phyloP scores from a whole-genome alignment of 2,329 filamentous ascomycete species.

The Verticillium dahliae region DNA sequence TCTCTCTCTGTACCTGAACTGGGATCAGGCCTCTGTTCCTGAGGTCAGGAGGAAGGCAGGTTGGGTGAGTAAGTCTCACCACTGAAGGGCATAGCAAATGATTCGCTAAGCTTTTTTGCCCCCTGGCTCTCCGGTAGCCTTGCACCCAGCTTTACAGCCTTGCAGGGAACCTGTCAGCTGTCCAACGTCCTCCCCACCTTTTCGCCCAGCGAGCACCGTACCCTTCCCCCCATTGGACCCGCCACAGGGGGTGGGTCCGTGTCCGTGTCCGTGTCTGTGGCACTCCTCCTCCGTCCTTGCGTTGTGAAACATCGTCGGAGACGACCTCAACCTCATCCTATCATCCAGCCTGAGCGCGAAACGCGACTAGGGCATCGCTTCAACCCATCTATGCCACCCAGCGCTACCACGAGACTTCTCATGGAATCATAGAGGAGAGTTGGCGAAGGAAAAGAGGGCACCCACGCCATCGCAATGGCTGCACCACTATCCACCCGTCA shows the following conservation, averaged over 20 bases:
- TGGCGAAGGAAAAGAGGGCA: not conserved
- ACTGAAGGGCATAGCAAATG: too few species aligned
- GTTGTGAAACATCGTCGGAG: not conserved
- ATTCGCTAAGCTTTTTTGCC: too few species aligned
- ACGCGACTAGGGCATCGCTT: not conserved
- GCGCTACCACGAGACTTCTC: not conserved
- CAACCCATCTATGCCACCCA: not conserved
- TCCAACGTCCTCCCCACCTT: not conserved
- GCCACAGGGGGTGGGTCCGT: not conserved
- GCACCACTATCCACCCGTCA: not conserved
- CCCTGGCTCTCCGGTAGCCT: too few species aligned
- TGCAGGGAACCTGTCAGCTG: not conserved
- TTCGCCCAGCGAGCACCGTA: too few species aligned
- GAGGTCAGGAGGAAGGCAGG: too few species aligned
- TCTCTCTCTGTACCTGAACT: too few species aligned
- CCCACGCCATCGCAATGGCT: not conserved
- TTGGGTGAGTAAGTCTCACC: too few species aligned
- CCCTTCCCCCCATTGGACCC: not conserved
- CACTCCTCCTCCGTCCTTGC: not conserved
- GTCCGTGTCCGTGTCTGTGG: too few species aligned
- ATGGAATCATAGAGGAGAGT: not conserved
- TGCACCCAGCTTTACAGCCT: not conserved
- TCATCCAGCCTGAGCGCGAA: not conserved
- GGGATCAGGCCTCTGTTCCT: too few species aligned
- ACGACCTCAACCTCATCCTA: not conserved